Percentiles rank a stretch among this genome's conserved stretches.
Evolutionary conservation across 1,139 yeast species (phyloP).

Genomic region (Pichia sp.): DNA sequence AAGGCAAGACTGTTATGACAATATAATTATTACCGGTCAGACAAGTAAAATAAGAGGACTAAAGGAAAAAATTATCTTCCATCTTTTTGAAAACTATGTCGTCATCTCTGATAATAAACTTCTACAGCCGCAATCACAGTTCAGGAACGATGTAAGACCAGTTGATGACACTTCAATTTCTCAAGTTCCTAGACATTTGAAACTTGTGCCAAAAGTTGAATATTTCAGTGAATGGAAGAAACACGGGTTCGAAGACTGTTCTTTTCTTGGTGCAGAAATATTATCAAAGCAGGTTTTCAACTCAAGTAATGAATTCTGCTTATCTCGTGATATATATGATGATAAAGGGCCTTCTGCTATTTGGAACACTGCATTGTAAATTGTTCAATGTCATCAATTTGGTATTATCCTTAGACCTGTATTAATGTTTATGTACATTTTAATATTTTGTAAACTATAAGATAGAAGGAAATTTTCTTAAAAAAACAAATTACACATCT

Average conservation of each 20-base stretch:
- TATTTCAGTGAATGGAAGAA: constrained; percentile 96
- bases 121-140: constrained; percentile 24
- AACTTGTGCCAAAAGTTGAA: constrained; percentile 69
- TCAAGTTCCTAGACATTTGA: constrained; percentile 75
- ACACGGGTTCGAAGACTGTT: constrained; percentile 65
- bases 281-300: constrained; percentile 77
- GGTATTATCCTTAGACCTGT: no score
- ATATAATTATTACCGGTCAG: constrained; percentile 70
- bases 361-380: constrained; percentile 36
- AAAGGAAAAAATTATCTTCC: constrained; percentile 57
- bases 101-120: constrained; percentile 32
- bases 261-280: constrained; percentile 81
- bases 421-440: no score
- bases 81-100: constrained; percentile 49
- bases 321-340: constrained; percentile 65
- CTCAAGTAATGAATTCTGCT: constrained; percentile 55
- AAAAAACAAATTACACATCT: no score
- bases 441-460: no score
- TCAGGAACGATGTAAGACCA: constrained; percentile 26
- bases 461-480: no score
- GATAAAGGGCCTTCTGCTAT: constrained; percentile 72
- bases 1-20: constrained; percentile 84
- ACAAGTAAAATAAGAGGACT: constrained; percentile 72
- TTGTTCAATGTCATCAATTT: no score
- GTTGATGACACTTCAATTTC: constrained; percentile 22